Conservation (phyloP, 1,284 basidiomycete species). For the Cryptococcus sp. region DNA sequence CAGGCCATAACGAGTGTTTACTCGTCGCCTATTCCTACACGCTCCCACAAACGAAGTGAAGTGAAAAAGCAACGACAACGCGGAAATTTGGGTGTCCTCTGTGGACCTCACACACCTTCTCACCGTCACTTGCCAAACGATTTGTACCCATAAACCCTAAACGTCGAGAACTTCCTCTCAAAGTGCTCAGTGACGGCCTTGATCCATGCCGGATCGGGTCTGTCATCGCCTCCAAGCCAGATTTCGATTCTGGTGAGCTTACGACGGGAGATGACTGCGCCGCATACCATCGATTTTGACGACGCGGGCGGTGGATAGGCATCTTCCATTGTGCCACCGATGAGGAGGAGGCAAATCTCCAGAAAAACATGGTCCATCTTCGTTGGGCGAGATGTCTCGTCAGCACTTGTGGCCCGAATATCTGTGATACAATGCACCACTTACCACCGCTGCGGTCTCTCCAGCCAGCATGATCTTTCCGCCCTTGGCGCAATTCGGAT, state of each 20-base stretch:
- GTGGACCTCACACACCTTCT: too few species aligned
- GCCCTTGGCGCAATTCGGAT: constrained; percentile 30
- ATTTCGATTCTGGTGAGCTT: constrained; percentile 35
- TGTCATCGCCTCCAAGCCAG: constrained; percentile 36
- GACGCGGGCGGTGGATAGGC: constrained; percentile 11
- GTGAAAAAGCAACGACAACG: too few species aligned
- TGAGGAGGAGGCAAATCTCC: constrained; percentile 29
- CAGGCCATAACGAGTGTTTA: too few species aligned
- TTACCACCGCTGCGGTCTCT: constrained; percentile 14
- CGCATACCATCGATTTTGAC: constrained; percentile 20
- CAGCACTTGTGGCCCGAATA: neutral
- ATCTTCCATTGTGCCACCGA: constrained; percentile 24
- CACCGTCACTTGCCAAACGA: neutral
- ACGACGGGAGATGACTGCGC: constrained; percentile 31
- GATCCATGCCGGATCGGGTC: constrained; percentile 28
- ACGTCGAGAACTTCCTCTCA: neutral
- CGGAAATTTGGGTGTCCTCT: too few species aligned
- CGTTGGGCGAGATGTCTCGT: neutral
- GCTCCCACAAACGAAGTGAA: too few species aligned
- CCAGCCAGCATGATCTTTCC: constrained; percentile 40
- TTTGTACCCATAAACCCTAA: neutral
- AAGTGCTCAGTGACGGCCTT: constrained; percentile 14
- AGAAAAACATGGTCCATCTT: constrained; percentile 34
- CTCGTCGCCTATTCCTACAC: too few species aligned
- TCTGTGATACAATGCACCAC: constrained; percentile 2